Conservation (phyloP, 2,329 filamentous ascomycete species). For the Aspergillus ibericus region DNA sequence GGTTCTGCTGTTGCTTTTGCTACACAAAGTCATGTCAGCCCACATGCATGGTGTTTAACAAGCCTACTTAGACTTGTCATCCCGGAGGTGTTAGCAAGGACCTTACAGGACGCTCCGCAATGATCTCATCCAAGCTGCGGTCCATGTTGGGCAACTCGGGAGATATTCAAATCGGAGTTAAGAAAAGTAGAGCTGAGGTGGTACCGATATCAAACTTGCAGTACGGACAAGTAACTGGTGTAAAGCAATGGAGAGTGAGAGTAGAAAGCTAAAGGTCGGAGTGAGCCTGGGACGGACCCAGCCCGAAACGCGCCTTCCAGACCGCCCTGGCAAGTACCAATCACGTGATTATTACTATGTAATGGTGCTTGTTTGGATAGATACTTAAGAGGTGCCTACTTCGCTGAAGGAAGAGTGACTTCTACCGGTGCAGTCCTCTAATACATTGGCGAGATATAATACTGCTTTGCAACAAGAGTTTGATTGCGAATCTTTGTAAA, state of each 20-base stretch:
- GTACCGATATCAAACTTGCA: background rate
- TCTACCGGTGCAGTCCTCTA: background rate
- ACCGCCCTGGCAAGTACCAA: background rate
- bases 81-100: slow-evolving; percentile 1
- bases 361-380: background rate
- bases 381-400: too few relatives aligned
- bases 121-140: slow-evolving; percentile 65
- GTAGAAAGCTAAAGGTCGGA: slow-evolving; percentile 4
- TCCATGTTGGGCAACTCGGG: slow-evolving; percentile 52
- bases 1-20: slow-evolving; percentile 24
- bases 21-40: slow-evolving; percentile 23
- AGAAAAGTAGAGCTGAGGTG: background rate
- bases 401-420: too few relatives aligned
- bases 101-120: slow-evolving; percentile 59
- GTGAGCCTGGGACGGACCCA: background rate
- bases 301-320: background rate
- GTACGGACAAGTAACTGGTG: background rate
- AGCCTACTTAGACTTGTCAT: slow-evolving; percentile 3
- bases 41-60: background rate
- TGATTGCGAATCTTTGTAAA: background rate
- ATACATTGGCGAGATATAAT: background rate
- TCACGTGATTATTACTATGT: slow-evolving; percentile 5
- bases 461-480: background rate
- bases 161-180: background rate
- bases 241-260: slow-evolving; percentile 10